A percentile compares a stretch with the other conserved stretches of the same genome.
Conservation (phyloP, 2,329 filamentous ascomycete genomes). For the Diaporthe ampelina region DNA sequence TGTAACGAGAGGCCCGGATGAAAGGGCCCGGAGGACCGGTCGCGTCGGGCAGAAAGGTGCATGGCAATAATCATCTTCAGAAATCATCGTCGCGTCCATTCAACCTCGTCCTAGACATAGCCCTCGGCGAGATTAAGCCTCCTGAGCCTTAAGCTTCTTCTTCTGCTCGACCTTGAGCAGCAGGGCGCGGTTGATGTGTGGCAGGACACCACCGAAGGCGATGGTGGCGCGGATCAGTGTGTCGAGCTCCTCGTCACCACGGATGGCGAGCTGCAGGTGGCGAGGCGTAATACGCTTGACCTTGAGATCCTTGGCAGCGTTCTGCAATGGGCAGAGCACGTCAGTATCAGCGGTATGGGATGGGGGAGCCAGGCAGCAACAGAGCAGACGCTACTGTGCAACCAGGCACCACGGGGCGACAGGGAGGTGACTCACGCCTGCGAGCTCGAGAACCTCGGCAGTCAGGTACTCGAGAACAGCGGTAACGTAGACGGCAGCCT, state of each 20-base stretch:
- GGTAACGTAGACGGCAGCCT: slow-evolving; percentile 98
- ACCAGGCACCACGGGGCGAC: slow-evolving; percentile 24
- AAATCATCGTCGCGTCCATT: slow-evolving; percentile 11
- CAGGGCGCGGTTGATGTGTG: slow-evolving; percentile 98
- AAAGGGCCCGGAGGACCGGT: slow-evolving; percentile 2
- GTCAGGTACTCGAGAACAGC: slow-evolving; percentile 98
- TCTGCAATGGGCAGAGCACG: slow-evolving; percentile 61
- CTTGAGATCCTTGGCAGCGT: slow-evolving; percentile 99
- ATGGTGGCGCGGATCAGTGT: slow-evolving; percentile 98
- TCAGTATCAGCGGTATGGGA: neutral
- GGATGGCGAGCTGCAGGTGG: slow-evolving; percentile 97
- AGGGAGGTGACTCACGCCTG: slow-evolving; percentile 75
- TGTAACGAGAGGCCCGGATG: neutral
- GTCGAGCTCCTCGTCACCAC: slow-evolving; percentile 98
- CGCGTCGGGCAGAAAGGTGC: slow-evolving; percentile 18
- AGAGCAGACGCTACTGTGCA: slow-evolving; percentile 7
- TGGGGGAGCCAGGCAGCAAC: slow-evolving; percentile 6
- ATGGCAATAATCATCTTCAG: slow-evolving; percentile 14
- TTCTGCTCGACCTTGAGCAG: slow-evolving; percentile 66
- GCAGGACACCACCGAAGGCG: slow-evolving; percentile 96
- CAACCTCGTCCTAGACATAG: neutral
- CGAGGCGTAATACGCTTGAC: slow-evolving; percentile 99
- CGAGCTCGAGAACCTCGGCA: slow-evolving; percentile 96
- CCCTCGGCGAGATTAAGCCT: slow-evolving; percentile 46
- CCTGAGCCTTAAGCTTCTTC: slow-evolving; percentile 55